A percentile compares a stretch with the other conserved stretches of the same genome.
phyloP scores from a whole-genome alignment of 371 early-diverging fungal species.

The Apophysomyces variabilis region DNA sequence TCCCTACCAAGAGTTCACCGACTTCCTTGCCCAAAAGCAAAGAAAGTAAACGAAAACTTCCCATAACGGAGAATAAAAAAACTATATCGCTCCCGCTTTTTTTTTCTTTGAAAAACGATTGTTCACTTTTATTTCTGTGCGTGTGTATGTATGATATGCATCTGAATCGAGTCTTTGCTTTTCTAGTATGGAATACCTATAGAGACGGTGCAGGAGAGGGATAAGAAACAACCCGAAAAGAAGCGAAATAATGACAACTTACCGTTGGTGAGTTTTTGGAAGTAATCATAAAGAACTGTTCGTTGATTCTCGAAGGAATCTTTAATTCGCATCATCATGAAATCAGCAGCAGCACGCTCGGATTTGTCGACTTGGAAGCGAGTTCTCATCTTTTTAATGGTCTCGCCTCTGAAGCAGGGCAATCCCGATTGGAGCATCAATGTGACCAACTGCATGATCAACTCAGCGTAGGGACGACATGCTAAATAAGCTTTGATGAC shows the following conservation, averaged over 20 bases:
- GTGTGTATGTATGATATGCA: neutral
- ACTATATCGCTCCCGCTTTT: slow-evolving; percentile 1
- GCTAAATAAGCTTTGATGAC: slow-evolving; percentile 94
- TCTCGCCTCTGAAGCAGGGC: slow-evolving; percentile 97
- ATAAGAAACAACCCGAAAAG: neutral
- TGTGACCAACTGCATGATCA: slow-evolving; percentile 89
- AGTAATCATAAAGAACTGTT: slow-evolving; percentile 85
- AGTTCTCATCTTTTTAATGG: slow-evolving; percentile 84
- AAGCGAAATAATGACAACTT: slow-evolving; percentile 26
- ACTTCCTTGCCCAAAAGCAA: slow-evolving; percentile 72
- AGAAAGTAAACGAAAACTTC: slow-evolving; percentile 29
- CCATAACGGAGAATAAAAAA: slow-evolving; percentile 4
- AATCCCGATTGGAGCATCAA: slow-evolving; percentile 96
- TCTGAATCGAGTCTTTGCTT: neutral
- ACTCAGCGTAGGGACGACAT: slow-evolving; percentile 89
- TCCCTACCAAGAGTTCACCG: slow-evolving; percentile 91
- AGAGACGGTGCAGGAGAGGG: neutral
- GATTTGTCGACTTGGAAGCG: slow-evolving; percentile 93
- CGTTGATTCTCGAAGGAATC: slow-evolving; percentile 92
- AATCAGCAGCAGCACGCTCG: slow-evolving; percentile 93
- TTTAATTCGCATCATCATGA: slow-evolving; percentile 89
- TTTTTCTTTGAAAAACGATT: slow-evolving; percentile 4
- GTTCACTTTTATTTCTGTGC: neutral
- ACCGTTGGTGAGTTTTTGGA: slow-evolving; percentile 92
- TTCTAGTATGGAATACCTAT: slow-evolving; percentile 20